Conservation (phyloP, 371 early-diverging fungal species). For the Globomyces sp. region DNA sequence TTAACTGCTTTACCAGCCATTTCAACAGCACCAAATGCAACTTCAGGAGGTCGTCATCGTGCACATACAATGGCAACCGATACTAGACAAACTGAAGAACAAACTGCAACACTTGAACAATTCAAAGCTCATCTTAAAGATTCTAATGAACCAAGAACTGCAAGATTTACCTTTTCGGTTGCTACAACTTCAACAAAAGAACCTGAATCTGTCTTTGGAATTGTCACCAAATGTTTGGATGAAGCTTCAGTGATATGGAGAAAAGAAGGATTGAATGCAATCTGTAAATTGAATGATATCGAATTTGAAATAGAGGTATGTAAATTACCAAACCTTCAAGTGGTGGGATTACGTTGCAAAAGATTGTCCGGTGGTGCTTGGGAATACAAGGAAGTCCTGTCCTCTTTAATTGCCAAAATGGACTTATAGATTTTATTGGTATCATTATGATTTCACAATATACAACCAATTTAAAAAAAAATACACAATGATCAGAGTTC, state of each 20-base stretch:
- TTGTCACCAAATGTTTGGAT: conserved; percentile 41
- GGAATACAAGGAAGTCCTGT: conserved; percentile 51
- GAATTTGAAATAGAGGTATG: conserved; percentile 59
- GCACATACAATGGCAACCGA: conserved; percentile 13
- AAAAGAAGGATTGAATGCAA: conserved; percentile 32
- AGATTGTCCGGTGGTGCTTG: conserved; percentile 50
- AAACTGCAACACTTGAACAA: conserved; percentile 12
- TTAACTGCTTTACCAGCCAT: conserved; percentile 23
- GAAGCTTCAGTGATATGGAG: conserved; percentile 34
- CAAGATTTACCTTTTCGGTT: conserved; percentile 52
- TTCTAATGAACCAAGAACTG: conserved; percentile 40
- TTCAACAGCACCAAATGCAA: not conserved
- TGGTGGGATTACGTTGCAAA: conserved; percentile 51
- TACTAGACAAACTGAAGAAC: conserved; percentile 3
- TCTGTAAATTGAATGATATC: conserved; percentile 34
- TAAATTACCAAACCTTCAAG: conserved; percentile 46
- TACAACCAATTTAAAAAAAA: no score
- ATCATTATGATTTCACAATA: no score
- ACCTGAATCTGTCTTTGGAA: conserved; percentile 43
- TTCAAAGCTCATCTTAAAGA: conserved; percentile 19
- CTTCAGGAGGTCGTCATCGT: not conserved
- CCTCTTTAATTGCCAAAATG: conserved; percentile 47
- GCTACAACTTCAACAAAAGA: conserved; percentile 52
- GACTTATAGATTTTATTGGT: conserved; percentile 29
- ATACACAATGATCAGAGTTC: no score